Evolutionary conservation across 768 basidiomycete species (phyloP).

Genomic region (Crucibulum laeve): DNA sequence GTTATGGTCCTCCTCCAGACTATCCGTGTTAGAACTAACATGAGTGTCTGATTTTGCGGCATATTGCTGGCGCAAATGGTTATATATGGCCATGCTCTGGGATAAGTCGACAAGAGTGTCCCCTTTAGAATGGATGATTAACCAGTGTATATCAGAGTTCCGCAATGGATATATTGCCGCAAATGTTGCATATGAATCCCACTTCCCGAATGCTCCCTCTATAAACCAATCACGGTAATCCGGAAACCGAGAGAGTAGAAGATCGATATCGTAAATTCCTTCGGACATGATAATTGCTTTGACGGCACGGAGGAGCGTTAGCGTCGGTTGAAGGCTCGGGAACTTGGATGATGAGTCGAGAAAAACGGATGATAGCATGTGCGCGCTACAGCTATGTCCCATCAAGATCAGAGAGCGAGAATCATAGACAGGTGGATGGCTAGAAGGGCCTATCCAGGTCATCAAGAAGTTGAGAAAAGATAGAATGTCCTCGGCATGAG

Average conservation of each 20-base stretch:
- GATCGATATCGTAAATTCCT: slow-evolving; percentile 75
- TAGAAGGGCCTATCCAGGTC: slow-evolving; percentile 35
- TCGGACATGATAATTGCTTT: slow-evolving; percentile 62
- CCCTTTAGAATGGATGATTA: slow-evolving; percentile 69
- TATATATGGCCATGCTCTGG: slow-evolving; percentile 61
- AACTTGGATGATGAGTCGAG: slow-evolving; percentile 42
- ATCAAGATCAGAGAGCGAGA: slow-evolving; percentile 48
- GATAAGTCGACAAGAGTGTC: slow-evolving; percentile 62
- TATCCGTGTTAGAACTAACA: slow-evolving; percentile 28
- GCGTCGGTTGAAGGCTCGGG: slow-evolving; percentile 41
- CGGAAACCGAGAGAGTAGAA: slow-evolving; percentile 61
- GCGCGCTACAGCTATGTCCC: slow-evolving; percentile 81
- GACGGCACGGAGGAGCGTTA: slow-evolving; percentile 35
- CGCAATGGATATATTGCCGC: slow-evolving; percentile 40
- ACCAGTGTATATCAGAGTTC: slow-evolving; percentile 46
- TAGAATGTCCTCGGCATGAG: slow-evolving; percentile 65
- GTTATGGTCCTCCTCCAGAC: slow-evolving; percentile 50
- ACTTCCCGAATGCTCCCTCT: slow-evolving; percentile 52
- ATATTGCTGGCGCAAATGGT: slow-evolving; percentile 41
- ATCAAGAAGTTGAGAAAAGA: slow-evolving; percentile 55
- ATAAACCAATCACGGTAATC: slow-evolving; percentile 70
- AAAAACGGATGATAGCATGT: slow-evolving; percentile 72
- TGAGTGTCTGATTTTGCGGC: slow-evolving; percentile 13
- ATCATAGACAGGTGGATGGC: slow-evolving; percentile 26
- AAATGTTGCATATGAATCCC: slow-evolving; percentile 41